phyloP scores from a whole-genome alignment of 2,329 filamentous ascomycete species.

The Stachybotrys elegans region DNA sequence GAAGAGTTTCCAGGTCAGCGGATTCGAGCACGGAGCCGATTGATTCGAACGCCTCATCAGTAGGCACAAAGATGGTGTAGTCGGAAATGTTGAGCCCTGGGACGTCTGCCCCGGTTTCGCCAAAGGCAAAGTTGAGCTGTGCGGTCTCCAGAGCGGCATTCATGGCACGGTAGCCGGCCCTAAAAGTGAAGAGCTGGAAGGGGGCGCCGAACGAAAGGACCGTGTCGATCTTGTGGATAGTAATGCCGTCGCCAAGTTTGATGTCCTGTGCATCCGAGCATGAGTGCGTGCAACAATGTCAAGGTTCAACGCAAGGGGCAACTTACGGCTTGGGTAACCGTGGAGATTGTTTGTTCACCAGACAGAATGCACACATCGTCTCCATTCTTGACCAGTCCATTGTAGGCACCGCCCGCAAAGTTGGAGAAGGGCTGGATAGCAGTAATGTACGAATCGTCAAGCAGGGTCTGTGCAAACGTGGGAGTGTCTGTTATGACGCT shows the following conservation, averaged over 20 bases:
- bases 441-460: constrained; percentile 23
- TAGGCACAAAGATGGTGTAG: constrained; percentile 4
- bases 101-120: not conserved
- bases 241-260: constrained; percentile 14
- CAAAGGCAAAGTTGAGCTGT: not conserved
- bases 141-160: constrained; percentile 2
- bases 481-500: constrained; percentile 20
- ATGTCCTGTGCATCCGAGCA: constrained; percentile 26
- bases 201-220: constrained; percentile 1
- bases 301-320: too few relatives aligned
- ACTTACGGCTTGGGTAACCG: constrained; percentile 25
- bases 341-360: constrained; percentile 24
- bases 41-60: constrained; percentile 1
- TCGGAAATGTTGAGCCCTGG: constrained; percentile 2
- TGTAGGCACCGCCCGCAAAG: constrained; percentile 30
- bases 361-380: constrained; percentile 25
- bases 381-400: constrained; percentile 26
- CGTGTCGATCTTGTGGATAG: constrained; percentile 3
- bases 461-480: constrained; percentile 22
- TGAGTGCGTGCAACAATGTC: too few relatives aligned
- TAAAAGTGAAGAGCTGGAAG: constrained; percentile 1
- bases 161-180: not conserved
- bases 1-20: not conserved
- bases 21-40: constrained; percentile 2
- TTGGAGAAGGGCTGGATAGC: constrained; percentile 29